Evolutionary conservation across 2,329 filamentous ascomycete genomes (phyloP), one percentile per base, ranked within the genome.

Genomic region (Bimuria novae-zelandiae): DNA sequence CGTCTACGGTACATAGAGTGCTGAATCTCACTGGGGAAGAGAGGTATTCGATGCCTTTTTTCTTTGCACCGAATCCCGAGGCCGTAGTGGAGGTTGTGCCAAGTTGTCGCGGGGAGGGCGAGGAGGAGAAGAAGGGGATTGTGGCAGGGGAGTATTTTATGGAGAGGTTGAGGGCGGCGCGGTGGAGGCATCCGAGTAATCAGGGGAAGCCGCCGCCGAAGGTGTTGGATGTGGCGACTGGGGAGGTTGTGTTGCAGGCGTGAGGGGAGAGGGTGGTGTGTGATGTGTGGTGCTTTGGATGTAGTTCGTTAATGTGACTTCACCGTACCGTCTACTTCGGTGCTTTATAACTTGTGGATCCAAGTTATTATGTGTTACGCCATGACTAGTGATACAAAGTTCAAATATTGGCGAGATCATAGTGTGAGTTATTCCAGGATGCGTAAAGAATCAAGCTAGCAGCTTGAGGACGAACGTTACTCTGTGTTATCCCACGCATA

Each of bases 1-100:
- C 62, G 11, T 62, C 63, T 0, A 73, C 70, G 4, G 68, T 74
- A 0, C 71, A 74, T 52, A 59, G 70, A 0, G 70, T 74, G 11
- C 52, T 66, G 2, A 73, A 73, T 52, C 59, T 57, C 47, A 69
- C 62, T 7, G 70, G 70, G 0, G 55, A 50, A 16, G 63, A 65
- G 36, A 59, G 72, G 1, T 74, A 70, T 32, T 70, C 66, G 7
- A 51, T 73, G 41, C 70, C 71, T 0, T 71, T 73, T 56, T 74
- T 73, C 58, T 52, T 64, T 10, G 58, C 49, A 14, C 61, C 59
- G 29, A 52, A 63, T 49, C 57, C 51, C 3, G 55, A 55, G n/a
- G 62, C 60, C 10, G 54, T 52, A 17, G 21, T 63, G 29, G 37
- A 50, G 4, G 53, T 59, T 10, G 41, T 51, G 32, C 52, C 47